Conservation (phyloP, 2,329 filamentous ascomycete species). For the Calonectria montana region DNA sequence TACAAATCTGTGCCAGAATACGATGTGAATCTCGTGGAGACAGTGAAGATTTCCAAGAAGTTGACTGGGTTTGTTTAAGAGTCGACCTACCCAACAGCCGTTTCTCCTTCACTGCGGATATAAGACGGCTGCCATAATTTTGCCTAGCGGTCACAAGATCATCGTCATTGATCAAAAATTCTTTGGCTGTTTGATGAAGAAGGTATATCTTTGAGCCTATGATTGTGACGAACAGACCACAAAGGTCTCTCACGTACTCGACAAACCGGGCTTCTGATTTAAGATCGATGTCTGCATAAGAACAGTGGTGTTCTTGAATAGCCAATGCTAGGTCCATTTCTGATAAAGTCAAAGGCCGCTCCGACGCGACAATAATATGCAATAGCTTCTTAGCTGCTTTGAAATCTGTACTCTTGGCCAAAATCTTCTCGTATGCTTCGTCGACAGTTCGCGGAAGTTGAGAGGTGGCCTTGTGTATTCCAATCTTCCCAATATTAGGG, state of each 20-base stretch:
- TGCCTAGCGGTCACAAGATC: background rate
- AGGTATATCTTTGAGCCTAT: slow-evolving; percentile 4
- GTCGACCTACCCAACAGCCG: too few species aligned
- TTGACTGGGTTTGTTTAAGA: too few species aligned
- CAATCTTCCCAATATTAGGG: slow-evolving; percentile 12
- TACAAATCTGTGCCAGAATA: background rate
- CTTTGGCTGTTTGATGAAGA: slow-evolving; percentile 8
- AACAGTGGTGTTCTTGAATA: slow-evolving; percentile 11
- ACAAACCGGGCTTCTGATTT: slow-evolving; percentile 21
- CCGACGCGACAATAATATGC: slow-evolving; percentile 39
- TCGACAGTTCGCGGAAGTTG: slow-evolving; percentile 36
- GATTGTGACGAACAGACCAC: slow-evolving; percentile 32
- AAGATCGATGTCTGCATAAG: slow-evolving; percentile 18
- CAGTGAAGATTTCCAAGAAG: background rate
- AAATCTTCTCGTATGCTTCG: slow-evolving; percentile 42
- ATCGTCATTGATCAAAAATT: background rate
- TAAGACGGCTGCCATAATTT: too few species aligned
- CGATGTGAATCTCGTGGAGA: background rate
- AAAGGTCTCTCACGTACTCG: slow-evolving; percentile 36
- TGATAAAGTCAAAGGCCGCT: slow-evolving; percentile 34
- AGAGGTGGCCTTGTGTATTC: slow-evolving; percentile 18
- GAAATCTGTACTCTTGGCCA: slow-evolving; percentile 28
- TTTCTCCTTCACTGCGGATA: too few species aligned
- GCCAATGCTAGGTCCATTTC: slow-evolving; percentile 38
- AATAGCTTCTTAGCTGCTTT: slow-evolving; percentile 30